These are phyloP conservation scores for Bromus sterilis DNA, from an alignment of 176 grass and related monocot species.

Conservation along the genomic window DNA sequence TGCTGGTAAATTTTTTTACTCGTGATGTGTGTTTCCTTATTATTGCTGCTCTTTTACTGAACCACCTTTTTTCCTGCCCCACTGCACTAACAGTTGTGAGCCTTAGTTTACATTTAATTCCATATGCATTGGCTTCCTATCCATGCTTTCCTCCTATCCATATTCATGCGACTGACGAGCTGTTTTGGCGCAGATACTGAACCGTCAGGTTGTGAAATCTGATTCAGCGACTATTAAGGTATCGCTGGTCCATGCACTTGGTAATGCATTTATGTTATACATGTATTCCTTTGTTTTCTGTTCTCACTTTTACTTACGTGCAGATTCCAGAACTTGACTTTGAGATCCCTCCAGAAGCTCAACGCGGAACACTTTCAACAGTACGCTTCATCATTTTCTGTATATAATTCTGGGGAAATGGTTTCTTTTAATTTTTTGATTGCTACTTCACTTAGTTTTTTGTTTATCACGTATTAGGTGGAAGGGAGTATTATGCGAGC, in stretches of 20 bases:
- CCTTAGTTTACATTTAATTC: not conserved
- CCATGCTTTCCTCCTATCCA: no score
- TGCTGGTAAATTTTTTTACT: not conserved
- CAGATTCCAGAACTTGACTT: slow-evolving; percentile 92
- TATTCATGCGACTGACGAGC: slow-evolving; percentile 1
- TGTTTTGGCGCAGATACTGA: slow-evolving; percentile 50
- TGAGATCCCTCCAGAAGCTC: slow-evolving; percentile 92
- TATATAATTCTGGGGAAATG: not conserved
- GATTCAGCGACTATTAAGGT: slow-evolving; percentile 93
- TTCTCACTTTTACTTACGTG: slow-evolving; percentile 5
- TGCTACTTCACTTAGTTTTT: not conserved
- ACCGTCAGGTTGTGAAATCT: slow-evolving; percentile 88
- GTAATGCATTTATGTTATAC: not conserved
- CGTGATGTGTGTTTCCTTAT: not conserved
- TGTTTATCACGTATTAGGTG: slow-evolving; percentile 42
- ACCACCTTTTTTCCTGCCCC: not conserved
- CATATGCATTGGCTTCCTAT: not conserved
- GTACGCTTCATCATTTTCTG: slow-evolving; percentile 31
- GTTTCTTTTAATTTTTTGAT: not conserved
- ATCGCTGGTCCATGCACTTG: not conserved
- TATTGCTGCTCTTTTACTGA: not conserved
- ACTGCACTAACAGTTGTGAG: not conserved
- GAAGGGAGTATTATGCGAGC: slow-evolving; percentile 78
- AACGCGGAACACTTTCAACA: slow-evolving; percentile 72
- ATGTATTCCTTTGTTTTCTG: not conserved